phyloP scores from a whole-genome alignment of 768 basidiomycete genomes.

The Pholiota molesta region DNA sequence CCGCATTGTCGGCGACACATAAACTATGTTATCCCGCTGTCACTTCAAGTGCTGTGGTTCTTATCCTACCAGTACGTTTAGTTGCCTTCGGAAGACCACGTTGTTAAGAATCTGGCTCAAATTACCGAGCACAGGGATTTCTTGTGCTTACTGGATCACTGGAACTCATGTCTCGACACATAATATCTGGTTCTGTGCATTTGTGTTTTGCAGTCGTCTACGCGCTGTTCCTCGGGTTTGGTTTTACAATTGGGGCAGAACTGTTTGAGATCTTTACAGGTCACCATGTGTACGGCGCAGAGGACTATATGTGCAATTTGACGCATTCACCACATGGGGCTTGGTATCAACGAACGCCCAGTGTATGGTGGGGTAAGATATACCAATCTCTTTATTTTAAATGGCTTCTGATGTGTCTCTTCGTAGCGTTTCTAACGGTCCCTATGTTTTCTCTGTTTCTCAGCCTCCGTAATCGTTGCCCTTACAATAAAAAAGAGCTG shows the following conservation, averaged over 20 bases:
- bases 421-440: slow-evolving; percentile 66
- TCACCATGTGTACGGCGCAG: slow-evolving; percentile 45
- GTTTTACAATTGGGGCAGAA: slow-evolving; percentile 78
- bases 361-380: slow-evolving; percentile 68
- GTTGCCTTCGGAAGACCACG: not conserved
- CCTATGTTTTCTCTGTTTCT: slow-evolving; percentile 70
- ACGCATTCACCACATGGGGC: slow-evolving; percentile 60
- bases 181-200: slow-evolving; percentile 83
- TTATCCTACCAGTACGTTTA: slow-evolving; percentile 70
- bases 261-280: slow-evolving; percentile 62
- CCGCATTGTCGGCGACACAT: slow-evolving; percentile 68
- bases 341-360: slow-evolving; percentile 78
- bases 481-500: slow-evolving; percentile 58
- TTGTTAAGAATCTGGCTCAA: not conserved
- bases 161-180: slow-evolving; percentile 79
- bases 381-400: not conserved
- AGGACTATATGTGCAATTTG: slow-evolving; percentile 61
- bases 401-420: not conserved
- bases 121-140: slow-evolving; percentile 45
- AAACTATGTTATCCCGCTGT: slow-evolving; percentile 82
- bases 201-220: slow-evolving; percentile 82
- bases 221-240: slow-evolving; percentile 79
- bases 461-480: slow-evolving; percentile 67
- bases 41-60: slow-evolving; percentile 74
- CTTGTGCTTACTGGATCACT: slow-evolving; percentile 74